Base-by-base conservation (phyloP, 192 early-diverging fungal genomes). In the Kickxella alabastrina region DNA sequence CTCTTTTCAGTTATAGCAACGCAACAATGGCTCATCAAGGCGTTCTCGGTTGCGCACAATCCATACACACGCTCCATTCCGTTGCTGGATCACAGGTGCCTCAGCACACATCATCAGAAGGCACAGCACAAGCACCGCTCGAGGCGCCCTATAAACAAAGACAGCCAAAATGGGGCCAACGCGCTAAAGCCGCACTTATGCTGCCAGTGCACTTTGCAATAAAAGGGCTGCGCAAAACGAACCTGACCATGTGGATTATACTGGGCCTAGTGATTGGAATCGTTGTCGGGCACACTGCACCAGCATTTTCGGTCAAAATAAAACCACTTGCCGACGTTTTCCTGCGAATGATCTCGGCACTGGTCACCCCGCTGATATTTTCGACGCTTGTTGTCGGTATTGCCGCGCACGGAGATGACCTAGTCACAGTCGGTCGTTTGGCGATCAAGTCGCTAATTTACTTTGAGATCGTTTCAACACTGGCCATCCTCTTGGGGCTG, bases 361-460 rank as follows among this genome's bases (percentile, higher is more conserved):
- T 83, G 36, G 78, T 45, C 15, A 68, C 80, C 6, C 87, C 87
- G 32, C 72, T 88, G 13, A 83, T 88, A 34, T 88, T 88, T 58
- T 82, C 84, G 3, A 84, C 83, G 13, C 65, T 88, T 3, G 80
- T 87, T 22, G 83, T 82, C 37, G 87, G 83, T 42, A 87, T 87
- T 59, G 83, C 84, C n/a, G 81, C 83, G n/a, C 85, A 89, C 45
- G 76, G 73, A 21, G 80, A 84, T 55, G 82, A 87, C 54, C 62
- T 85, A 19, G 54, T 48, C 15, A 55, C 66, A 40, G 63, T 89
- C 27, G 86, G 84, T 28, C 67, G 77, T 3, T 57, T 89, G 8
- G 86, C 81, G 15, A 12, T 87, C 54, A 88, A 88, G 67, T 68
- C 83, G 0, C 79, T 89, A 31, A 56, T 80, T 31, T 88, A 89